phyloP scores from a whole-genome alignment of 108 stramenopile species.

The Stephanodiscus minutulus region DNA sequence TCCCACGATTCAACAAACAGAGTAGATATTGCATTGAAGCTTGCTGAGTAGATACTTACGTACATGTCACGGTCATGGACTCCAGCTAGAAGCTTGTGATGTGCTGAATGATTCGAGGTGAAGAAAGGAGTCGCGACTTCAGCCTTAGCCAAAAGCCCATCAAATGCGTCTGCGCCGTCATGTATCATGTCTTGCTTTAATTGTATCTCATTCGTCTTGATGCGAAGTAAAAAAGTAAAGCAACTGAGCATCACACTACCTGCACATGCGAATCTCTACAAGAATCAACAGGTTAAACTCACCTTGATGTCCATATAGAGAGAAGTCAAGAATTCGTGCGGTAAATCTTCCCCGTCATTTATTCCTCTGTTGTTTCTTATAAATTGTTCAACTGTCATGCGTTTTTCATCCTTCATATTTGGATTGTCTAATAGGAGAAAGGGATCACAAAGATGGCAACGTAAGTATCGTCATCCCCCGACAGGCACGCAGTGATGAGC shows the following conservation, averaged over 20 bases:
- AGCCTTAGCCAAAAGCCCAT: constrained; percentile 60
- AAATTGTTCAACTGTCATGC: constrained; percentile 94
- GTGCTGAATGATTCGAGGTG: constrained; percentile 60
- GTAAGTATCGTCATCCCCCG: background rate
- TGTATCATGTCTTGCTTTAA: constrained; percentile 63
- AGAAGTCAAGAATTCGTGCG: constrained; percentile 67
- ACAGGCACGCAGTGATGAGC: background rate
- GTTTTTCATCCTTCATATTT: constrained; percentile 81
- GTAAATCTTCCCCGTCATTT: constrained; percentile 90
- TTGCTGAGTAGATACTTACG: constrained; percentile 66
- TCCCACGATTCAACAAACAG: constrained; percentile 86
- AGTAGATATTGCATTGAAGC: constrained; percentile 68
- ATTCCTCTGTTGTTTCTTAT: constrained; percentile 92
- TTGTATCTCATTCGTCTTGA: constrained; percentile 67
- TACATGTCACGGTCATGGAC: constrained; percentile 95
- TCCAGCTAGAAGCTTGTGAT: constrained; percentile 60
- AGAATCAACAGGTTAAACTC: background rate
- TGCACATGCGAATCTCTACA: background rate
- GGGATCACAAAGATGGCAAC: background rate
- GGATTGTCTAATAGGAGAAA: constrained; percentile 61
- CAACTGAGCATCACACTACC: background rate
- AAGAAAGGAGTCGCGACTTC: constrained; percentile 68
- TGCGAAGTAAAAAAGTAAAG: background rate
- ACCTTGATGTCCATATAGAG: constrained; percentile 83
- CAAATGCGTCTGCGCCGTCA: constrained; percentile 54